phyloP scores from a whole-genome alignment of 116 monocot species.

The Zostera marina region DNA sequence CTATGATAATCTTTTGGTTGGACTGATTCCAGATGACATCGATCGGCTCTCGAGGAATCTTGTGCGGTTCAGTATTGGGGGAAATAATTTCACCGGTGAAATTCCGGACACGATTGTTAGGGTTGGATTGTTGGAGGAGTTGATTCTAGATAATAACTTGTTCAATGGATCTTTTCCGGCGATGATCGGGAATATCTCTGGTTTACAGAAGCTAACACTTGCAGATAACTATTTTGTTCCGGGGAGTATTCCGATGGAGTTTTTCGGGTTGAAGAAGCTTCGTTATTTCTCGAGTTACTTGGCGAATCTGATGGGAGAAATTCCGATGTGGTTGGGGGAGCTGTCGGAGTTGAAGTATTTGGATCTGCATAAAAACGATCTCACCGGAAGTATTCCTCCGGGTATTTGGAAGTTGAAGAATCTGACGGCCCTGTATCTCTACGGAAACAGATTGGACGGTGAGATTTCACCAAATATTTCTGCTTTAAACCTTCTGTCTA shows the following conservation, averaged over 20 bases:
- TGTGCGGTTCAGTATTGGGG: background rate
- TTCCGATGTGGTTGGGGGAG: slow-evolving; percentile 26
- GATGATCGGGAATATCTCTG: background rate
- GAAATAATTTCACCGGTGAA: slow-evolving; percentile 52
- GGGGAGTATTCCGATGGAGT: slow-evolving; percentile 20
- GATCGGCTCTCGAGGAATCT: background rate
- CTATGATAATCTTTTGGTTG: background rate
- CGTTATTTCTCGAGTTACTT: slow-evolving; percentile 14
- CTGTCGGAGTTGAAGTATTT: slow-evolving; percentile 19
- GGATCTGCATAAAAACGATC: slow-evolving; percentile 23
- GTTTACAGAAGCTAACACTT: slow-evolving; percentile 16
- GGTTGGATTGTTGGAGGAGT: slow-evolving; percentile 7
- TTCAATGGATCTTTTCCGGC: slow-evolving; percentile 20
- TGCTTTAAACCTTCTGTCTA: background rate
- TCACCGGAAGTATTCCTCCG: slow-evolving; percentile 38
- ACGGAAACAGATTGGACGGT: slow-evolving; percentile 24
- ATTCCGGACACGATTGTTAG: slow-evolving; percentile 30
- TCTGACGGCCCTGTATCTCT: slow-evolving; percentile 24
- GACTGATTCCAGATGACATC: background rate
- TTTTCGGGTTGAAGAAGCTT: slow-evolving; percentile 34
- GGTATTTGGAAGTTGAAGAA: slow-evolving; percentile 33
- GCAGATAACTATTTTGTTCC: slow-evolving; percentile 31
- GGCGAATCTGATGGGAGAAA: slow-evolving; percentile 27
- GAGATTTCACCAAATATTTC: slow-evolving; percentile 9
- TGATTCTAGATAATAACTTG: slow-evolving; percentile 34